Evolutionary conservation across 345 rosid genomes (phyloP).

Genomic region (Noccaea bulbosa): DNA sequence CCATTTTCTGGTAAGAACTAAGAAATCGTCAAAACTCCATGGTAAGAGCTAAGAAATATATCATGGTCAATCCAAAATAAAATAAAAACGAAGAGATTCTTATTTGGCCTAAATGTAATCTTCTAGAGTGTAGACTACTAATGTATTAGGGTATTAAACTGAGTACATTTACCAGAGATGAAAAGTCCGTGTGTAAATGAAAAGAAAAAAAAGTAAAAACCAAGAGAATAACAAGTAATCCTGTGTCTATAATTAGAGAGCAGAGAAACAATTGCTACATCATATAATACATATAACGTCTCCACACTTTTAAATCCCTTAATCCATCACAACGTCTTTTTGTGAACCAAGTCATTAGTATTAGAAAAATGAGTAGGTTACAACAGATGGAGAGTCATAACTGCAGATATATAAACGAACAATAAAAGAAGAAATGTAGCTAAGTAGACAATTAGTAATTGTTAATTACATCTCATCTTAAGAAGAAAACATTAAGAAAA

Average conservation of each 20-base stretch:
- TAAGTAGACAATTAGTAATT: background rate
- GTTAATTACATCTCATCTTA: slow-evolving; percentile 22
- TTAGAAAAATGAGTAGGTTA: background rate
- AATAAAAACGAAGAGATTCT: too few species aligned
- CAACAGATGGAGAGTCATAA: background rate
- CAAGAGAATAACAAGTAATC: too few species aligned
- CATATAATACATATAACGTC: too few species aligned
- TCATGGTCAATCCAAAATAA: too few species aligned
- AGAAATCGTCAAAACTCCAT: too few species aligned
- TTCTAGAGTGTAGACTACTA: background rate
- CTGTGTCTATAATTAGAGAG: too few species aligned
- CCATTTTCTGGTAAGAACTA: too few species aligned
- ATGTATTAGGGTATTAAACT: background rate
- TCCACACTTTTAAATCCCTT: too few species aligned
- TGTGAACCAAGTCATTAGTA: too few species aligned
- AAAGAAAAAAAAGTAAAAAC: background rate
- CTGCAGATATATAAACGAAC: background rate
- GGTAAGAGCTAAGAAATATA: too few species aligned
- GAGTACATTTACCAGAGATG: background rate
- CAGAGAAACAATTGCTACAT: too few species aligned
- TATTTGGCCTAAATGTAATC: background rate
- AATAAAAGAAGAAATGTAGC: slow-evolving; percentile 2
- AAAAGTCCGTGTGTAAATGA: background rate
- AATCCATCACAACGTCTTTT: too few species aligned
- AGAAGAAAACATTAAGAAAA: background rate